phyloP scores from a whole-genome alignment of 805 yeast genomes.

The Zygosaccharomyces bailii region DNA sequence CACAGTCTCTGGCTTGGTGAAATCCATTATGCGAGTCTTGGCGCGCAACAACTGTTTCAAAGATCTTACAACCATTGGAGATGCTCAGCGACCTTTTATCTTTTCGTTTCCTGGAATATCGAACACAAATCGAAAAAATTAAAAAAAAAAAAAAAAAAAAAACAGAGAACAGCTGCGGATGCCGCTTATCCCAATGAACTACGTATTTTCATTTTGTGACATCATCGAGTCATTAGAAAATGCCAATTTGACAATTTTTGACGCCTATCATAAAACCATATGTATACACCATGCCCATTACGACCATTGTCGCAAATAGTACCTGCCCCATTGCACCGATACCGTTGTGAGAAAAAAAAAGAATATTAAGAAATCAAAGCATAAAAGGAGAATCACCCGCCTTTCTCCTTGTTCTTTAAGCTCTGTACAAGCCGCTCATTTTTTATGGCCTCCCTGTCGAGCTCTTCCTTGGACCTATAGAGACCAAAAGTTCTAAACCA shows the following conservation, averaged over 20 bases:
- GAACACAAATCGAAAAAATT: neutral
- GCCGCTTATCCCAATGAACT: too few species aligned
- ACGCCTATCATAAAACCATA: neutral
- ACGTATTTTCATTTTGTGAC: too few species aligned
- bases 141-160: neutral
- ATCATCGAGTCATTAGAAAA: neutral
- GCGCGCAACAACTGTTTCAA: neutral
- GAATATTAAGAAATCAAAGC: neutral
- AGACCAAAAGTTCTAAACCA: conserved; percentile 48
- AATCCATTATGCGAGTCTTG: conserved; percentile 56
- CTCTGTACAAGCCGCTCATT: conserved; percentile 76
- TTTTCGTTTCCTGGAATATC: neutral
- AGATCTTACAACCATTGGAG: neutral
- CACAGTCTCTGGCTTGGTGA: conserved; percentile 76
- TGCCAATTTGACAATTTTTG: neutral
- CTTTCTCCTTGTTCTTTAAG: conserved; percentile 14
- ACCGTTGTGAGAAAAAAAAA: neutral
- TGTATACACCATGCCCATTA: neutral
- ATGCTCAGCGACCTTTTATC: neutral
- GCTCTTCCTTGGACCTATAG: conserved; percentile 30
- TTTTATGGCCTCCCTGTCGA: conserved; percentile 45
- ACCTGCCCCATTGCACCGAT: neutral
- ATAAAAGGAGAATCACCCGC: neutral
- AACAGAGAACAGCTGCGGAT: neutral
- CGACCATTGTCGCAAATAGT: neutral